Evolutionary conservation across 2,329 filamentous ascomycete species (phyloP).

Genomic region (Fusarium nisikadoi): DNA sequence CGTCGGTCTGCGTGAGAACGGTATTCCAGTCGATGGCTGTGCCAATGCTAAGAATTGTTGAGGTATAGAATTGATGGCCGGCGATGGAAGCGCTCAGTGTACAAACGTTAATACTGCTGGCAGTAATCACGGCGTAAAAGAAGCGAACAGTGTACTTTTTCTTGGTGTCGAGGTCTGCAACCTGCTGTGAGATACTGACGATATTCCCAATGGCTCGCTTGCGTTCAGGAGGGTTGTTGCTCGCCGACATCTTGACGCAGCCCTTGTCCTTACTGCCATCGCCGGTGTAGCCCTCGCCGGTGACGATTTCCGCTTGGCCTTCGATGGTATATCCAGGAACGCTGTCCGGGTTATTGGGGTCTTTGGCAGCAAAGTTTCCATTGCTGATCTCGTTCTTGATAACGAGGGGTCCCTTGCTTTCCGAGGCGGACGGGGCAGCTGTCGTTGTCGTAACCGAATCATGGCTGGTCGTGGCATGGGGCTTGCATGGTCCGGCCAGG

Average conservation of each 20-base stretch:
- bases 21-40: conserved; percentile 1
- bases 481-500: conserved; percentile 1
- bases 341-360: background rate
- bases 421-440: background rate
- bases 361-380: conserved; percentile 1
- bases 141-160: conserved; percentile 32
- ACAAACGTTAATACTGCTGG: conserved; percentile 11
- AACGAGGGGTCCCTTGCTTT: background rate
- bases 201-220: conserved; percentile 12
- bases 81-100: conserved; percentile 17
- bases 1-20: background rate
- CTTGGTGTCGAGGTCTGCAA: background rate
- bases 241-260: conserved; percentile 4
- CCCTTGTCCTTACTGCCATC: conserved; percentile 13
- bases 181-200: conserved; percentile 11
- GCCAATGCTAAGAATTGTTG: background rate
- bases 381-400: conserved; percentile 17
- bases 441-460: background rate
- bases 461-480: background rate
- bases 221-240: background rate
- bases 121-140: conserved; percentile 21
- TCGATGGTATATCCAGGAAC: conserved; percentile 2
- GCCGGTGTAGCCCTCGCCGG: conserved; percentile 1
- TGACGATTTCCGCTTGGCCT: background rate
- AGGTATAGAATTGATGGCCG: background rate